Evolutionary conservation across 2,329 filamentous ascomycete genomes (phyloP).

Genomic region (Pseudocercospora fijiensis): DNA sequence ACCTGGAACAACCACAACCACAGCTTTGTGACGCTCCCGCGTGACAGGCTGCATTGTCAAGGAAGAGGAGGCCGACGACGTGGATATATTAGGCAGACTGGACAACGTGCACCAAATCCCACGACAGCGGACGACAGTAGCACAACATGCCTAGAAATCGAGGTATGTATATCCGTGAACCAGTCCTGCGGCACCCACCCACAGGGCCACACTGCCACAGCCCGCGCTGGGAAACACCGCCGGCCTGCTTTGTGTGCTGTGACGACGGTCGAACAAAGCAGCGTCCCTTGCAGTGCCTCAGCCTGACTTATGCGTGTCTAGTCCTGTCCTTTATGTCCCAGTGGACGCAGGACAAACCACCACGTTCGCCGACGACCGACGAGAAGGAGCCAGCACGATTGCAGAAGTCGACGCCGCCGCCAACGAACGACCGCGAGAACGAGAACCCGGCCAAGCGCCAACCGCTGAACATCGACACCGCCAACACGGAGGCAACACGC

Average conservation of each 20-base stretch:
- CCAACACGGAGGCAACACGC: slow-evolving; percentile 27
- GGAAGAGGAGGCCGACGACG: neutral
- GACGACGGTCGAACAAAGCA: neutral
- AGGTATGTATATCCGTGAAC: slow-evolving; percentile 31
- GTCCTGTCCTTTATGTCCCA: slow-evolving; percentile 88
- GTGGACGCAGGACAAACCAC: slow-evolving; percentile 54
- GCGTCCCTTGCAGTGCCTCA: slow-evolving; percentile 3
- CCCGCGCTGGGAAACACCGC: neutral
- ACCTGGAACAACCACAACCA: neutral
- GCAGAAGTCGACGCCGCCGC: slow-evolving; percentile 19
- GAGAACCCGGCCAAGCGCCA: slow-evolving; percentile 21
- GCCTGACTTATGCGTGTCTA: slow-evolving; percentile 41
- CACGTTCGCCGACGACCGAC: slow-evolving; percentile 37
- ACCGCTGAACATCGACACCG: slow-evolving; percentile 31
- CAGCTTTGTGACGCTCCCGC: neutral
- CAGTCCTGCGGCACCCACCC: slow-evolving; percentile 15
- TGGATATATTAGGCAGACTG: neutral
- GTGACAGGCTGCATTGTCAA: neutral
- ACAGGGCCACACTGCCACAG: too few relatives aligned
- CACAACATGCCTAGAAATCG: slow-evolving; percentile 40
- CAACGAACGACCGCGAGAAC: slow-evolving; percentile 19
- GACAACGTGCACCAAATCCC: slow-evolving; percentile 4
- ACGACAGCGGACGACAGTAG: slow-evolving; percentile 17
- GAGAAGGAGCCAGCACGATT: slow-evolving; percentile 17
- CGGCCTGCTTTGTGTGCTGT: neutral